Evolutionary conservation across 1,284 basidiomycete species (phyloP), one percentile per base, ranked within the genome.

Genomic region (Leccinum angustisporum): DNA sequence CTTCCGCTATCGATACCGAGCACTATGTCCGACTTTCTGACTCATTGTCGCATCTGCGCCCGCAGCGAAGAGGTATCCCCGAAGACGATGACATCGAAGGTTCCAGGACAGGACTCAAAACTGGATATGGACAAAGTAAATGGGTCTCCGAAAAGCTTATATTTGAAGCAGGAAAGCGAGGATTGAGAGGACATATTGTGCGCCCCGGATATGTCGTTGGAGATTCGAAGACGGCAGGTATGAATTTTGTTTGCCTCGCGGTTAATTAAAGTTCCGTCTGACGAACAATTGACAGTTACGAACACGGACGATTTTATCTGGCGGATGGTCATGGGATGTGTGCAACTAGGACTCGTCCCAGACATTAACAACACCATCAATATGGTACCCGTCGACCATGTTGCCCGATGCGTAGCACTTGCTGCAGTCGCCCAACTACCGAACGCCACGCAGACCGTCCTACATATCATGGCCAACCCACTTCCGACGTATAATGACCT

Each of bases 301-400:
- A 99, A 99, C 78, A 99, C 97, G 40, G 97, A 99, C 71, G 97
- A 99, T 77, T 99, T 99, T 78, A 86, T 99, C 60, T 98, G 97
- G 96, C 87, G 97, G 21, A 82, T 99, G 74, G 94, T 98, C 74
- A 99, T 99, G 78, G 97, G 97, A 27, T 98, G 95, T 74, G 84
- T 97, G 54, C 97, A 99, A 76, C 88, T 99, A 7, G 97, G 97
- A 3, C 85, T 95, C 51, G 88, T 96, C 2, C 97, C 97, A 1
- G 94, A 99, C 74, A 98, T 99, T 77, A 95, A 98, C 82, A 99
- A 99, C 78, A 91, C 93, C 4, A 85, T 99, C 72, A 99, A 99
- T 79, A 97, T 98, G 92, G 93, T 96, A 18, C 97, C 97, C 0
- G 97, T 99, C 31, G 93, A 99, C 77, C 94, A 97, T 73, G 97